Evolutionary conservation across 371 early-diverging fungal species (phyloP).

Genomic region (Mortierella sp.): DNA sequence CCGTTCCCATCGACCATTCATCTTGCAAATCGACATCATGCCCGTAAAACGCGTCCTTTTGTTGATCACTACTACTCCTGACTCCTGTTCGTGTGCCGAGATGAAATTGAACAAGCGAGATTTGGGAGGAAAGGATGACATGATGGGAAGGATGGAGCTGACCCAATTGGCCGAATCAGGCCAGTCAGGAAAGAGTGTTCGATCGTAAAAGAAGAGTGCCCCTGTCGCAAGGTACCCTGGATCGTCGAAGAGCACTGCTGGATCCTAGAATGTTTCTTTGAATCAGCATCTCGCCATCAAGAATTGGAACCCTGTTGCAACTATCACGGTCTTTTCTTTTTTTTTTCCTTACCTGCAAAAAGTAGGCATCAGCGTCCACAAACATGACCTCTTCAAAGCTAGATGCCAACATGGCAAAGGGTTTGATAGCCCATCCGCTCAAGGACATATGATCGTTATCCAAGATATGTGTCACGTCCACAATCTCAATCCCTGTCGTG

Average conservation of each 20-base stretch:
- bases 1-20: constrained; percentile 49
- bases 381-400: constrained; percentile 74
- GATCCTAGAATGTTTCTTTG: constrained; percentile 48
- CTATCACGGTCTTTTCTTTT: no score
- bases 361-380: constrained; percentile 83
- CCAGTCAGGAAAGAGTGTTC: constrained; percentile 60
- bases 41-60: constrained; percentile 61
- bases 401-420: constrained; percentile 75
- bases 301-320: background rate
- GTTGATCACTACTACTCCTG: constrained; percentile 73
- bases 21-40: constrained; percentile 38
- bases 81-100: constrained; percentile 72
- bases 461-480: constrained; percentile 63
- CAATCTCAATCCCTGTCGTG: constrained; percentile 58
- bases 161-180: constrained; percentile 56
- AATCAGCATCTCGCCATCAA: background rate
- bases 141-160: constrained; percentile 58
- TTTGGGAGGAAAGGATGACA: constrained; percentile 56
- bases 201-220: constrained; percentile 75
- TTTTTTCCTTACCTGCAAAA: constrained; percentile 60
- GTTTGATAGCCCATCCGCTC: constrained; percentile 75
- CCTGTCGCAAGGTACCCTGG: constrained; percentile 67
- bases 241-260: constrained; percentile 68
- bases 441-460: constrained; percentile 61
- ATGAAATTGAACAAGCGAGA: constrained; percentile 61